Evolutionary conservation across 345 rosid species (phyloP), one percentile per base, ranked within the genome.

Genomic region (Anacardium occidentale): DNA sequence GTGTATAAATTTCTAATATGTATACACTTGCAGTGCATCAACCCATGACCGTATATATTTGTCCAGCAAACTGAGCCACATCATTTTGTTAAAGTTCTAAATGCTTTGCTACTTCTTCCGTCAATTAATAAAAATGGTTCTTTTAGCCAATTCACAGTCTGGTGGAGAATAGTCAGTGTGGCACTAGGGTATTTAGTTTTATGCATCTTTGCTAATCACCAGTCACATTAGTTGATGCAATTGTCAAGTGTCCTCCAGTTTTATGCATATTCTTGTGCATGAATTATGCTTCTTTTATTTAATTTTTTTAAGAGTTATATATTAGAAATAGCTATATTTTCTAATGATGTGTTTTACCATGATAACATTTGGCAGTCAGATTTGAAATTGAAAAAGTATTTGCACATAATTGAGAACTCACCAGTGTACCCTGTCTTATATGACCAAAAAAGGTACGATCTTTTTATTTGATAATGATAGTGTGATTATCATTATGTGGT

Each of bases 401-500:
- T 95, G 85, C 93, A 95, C 79, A 91, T 95, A 72, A 89, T 95
- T 65, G 93, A 95, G 88, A 77, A 73, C 62, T 92, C 98, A n/a
- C 87, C 89, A 0, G 90, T 95, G 69, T 95, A 77, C 81, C 98
- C 98, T 53, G 90, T 95, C 32, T 61, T 95, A 76, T 89, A 88
- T 64, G 98, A 95, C 71, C 66, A 51, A 61, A 84, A 84, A 26
- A 95, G 98, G 99, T 91, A 82, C 50, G 64, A 7, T 53, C 37
- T 14, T 66, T 72, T 76, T 29, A 29, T 37, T 75, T 76, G 34
- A 42, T 67, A 69, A 11, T 70, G 29, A 18, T n/a, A 15, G 20
- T 50, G 15, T 66, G 58, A 62, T 55, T 52, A 25, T 42, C 18
- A 42, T 74, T 48, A 47, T 58, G 7, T 34, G 64, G 22, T 62